Evolutionary conservation across 345 rosid species (phyloP).

Genomic region (Populus nigra): DNA sequence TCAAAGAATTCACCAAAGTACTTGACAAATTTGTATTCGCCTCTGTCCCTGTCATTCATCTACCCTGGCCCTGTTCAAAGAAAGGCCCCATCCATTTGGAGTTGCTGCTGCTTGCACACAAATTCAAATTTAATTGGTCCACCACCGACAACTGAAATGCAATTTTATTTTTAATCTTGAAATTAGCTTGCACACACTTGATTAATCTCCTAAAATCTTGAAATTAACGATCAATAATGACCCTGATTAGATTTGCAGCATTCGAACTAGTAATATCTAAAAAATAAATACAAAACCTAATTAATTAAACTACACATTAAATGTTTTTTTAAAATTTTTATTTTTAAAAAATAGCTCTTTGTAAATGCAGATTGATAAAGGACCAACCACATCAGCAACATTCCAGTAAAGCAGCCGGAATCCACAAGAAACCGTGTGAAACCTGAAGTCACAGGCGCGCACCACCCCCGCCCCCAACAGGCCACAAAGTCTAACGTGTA

Average conservation of each 20-base stretch:
- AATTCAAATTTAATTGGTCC: not conserved
- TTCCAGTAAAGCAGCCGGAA: not conserved
- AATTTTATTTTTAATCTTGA: too few relatives aligned
- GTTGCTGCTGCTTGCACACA: not conserved
- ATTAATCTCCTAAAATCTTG: too few relatives aligned
- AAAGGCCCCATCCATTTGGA: not conserved
- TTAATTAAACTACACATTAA: too few relatives aligned
- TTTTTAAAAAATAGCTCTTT: too few relatives aligned
- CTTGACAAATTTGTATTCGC: not conserved
- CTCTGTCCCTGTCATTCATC: not conserved
- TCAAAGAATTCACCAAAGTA: not conserved
- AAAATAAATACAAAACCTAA: too few relatives aligned
- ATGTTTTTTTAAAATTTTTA: too few relatives aligned
- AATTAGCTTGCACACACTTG: fast-evolving
- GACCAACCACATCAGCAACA: not conserved
- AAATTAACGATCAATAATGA: too few relatives aligned
- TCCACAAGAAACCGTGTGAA: not conserved
- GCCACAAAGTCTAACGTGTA: not conserved
- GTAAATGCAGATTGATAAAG: not conserved
- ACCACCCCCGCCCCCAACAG: conserved; percentile 14
- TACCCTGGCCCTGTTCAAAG: not conserved
- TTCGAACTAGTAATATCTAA: fast-evolving
- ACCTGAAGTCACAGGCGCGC: conserved; percentile 30
- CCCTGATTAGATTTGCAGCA: fast-evolving
- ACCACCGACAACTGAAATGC: too few relatives aligned